A percentile compares a stretch with the other conserved stretches of the same genome.
Evolutionary conservation across 805 yeast species (phyloP).

Genomic region (Yarrowia bubula): DNA sequence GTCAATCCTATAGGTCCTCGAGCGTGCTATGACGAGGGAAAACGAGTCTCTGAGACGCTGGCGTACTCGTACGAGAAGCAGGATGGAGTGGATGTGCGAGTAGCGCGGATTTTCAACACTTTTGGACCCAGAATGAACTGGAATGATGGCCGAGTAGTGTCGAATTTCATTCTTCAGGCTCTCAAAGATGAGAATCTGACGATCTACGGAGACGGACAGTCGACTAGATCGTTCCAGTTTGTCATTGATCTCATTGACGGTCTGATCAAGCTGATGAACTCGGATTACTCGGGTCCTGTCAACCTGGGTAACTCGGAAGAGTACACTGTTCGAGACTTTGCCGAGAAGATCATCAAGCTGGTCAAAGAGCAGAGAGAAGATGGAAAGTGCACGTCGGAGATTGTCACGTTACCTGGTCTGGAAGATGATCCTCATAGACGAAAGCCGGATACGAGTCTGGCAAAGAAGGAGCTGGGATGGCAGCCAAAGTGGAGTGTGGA

Average conservation of each 20-base stretch:
- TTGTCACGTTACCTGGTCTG: slow-evolving; percentile 31
- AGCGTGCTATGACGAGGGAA: slow-evolving; percentile 38
- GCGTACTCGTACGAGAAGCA: slow-evolving; percentile 35
- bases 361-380: slow-evolving; percentile 30
- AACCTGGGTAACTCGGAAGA: slow-evolving; percentile 36
- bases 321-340: slow-evolving; percentile 34
- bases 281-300: slow-evolving; percentile 35
- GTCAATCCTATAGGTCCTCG: slow-evolving; percentile 35
- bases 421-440: slow-evolving; percentile 35
- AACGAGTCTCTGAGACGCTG: slow-evolving; percentile 36
- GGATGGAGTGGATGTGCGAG: slow-evolving; percentile 35
- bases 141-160: slow-evolving; percentile 37
- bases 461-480: slow-evolving; percentile 33
- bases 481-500: slow-evolving; percentile 34
- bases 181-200: slow-evolving; percentile 34
- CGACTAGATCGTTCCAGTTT: slow-evolving; percentile 36
- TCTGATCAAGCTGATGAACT: slow-evolving; percentile 34
- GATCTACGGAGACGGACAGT: slow-evolving; percentile 34
- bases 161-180: slow-evolving; percentile 36
- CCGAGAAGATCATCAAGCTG: slow-evolving; percentile 32
- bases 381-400: slow-evolving; percentile 29
- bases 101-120: slow-evolving; percentile 36
- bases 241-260: slow-evolving; percentile 36
- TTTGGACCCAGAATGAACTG: slow-evolving; percentile 37
- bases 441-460: slow-evolving; percentile 34